These are phyloP conservation scores for Mrakia gelida DNA, from an alignment of 768 basidiomycete species.

Conservation along the genomic window DNA sequence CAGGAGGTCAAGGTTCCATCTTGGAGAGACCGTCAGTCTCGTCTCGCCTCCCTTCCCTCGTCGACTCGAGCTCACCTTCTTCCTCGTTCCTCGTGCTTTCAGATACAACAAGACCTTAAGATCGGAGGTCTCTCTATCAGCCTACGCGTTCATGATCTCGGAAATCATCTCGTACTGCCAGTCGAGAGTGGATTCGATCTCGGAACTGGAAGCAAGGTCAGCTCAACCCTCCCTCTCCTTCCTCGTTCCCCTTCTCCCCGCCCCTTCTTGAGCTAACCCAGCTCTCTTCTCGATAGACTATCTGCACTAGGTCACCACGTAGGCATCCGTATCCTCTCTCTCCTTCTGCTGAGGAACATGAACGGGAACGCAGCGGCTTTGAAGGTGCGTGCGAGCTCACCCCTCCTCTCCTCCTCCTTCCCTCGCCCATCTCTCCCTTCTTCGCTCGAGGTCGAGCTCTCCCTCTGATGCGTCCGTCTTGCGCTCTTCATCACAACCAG, in stretches of 20 bases:
- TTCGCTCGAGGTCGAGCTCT: neutral
- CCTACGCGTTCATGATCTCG: constrained; percentile 86
- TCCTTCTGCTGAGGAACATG: constrained; percentile 42
- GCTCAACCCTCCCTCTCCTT: constrained; percentile 36
- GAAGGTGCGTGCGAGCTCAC: constrained; percentile 36
- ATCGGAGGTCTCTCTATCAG: constrained; percentile 74
- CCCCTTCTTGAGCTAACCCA: neutral
- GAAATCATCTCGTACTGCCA: constrained; percentile 95
- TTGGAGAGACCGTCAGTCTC: constrained; percentile 21
- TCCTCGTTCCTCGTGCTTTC: neutral
- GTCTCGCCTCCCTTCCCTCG: neutral
- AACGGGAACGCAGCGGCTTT: constrained; percentile 33
- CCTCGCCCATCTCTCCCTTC: neutral
- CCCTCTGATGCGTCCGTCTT: neutral
- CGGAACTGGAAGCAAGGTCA: constrained; percentile 88
- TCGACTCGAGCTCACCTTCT: neutral
- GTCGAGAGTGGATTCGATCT: constrained; percentile 87
- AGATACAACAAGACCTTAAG: constrained; percentile 68
- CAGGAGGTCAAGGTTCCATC: constrained; percentile 1
- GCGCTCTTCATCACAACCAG: constrained; percentile 46
- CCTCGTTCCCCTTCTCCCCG: neutral
- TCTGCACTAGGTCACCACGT: constrained; percentile 91
- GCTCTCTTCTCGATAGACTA: constrained; percentile 53
- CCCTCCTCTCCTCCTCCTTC: neutral
- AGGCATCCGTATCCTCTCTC: constrained; percentile 67